Evolutionary conservation across 192 early-diverging fungal genomes (phyloP), one percentile per base, ranked within the genome.

Genomic region (Dissophora ornata): DNA sequence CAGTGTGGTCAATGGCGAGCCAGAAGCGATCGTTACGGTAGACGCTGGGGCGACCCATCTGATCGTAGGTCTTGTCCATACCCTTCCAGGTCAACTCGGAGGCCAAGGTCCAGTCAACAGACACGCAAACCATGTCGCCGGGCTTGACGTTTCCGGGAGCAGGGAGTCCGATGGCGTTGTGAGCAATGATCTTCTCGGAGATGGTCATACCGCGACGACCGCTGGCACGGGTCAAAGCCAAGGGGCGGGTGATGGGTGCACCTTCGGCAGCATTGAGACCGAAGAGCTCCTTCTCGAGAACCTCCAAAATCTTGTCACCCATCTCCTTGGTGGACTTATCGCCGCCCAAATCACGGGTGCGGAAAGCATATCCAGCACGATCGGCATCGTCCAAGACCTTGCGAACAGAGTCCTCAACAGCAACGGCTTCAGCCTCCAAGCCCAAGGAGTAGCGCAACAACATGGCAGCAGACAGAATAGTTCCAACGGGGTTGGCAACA

Each of bases 401-500:
- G 65, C 90, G 90, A 24, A 98, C 97, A 42, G 97, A 95, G 33
- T 89, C 86, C 85, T 99, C 98, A 40, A 99, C 70, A 16, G 94
- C 93, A 62, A 90, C 87, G 55, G 97, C 97, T 81, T 99, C 97
- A 57, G 83, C 80, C 67, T 94, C 92, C 80, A 97, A 80, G 66
- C 90, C 91, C 67, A 99, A 86, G 38, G 97, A 98, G 86, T 98
- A 99, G 59, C 92, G 89, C 67, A 99, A 85, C 81, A 99, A 82
- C 88, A 99, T 88, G 25, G 98, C 97, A 32, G 87, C 92, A 71
- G 90, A 92, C 60, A 99, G 92, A 69, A 99, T 99, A 45, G 97
- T 98, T 41, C 95, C 98, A 36, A 99, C 90, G 26, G 98, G 98
- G 83, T 99, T 99, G 47, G 96, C 96, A 67, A 97, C 91, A 42